phyloP scores from a whole-genome alignment of 2,329 filamentous ascomycete genomes.

The Calonectria ilicicola region DNA sequence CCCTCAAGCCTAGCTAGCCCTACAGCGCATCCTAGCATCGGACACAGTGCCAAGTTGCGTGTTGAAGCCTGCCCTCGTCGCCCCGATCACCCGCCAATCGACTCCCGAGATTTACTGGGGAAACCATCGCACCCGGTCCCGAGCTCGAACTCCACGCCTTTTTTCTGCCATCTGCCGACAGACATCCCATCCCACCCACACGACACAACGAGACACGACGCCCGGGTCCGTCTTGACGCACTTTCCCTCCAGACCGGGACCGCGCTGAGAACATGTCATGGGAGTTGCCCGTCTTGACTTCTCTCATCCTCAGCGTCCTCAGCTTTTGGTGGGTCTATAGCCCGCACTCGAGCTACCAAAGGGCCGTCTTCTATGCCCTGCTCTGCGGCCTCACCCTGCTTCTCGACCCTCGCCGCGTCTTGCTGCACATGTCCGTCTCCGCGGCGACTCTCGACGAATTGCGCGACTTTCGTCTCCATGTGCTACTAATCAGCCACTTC shows the following conservation, averaged over 20 bases:
- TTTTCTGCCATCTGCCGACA: slow-evolving; percentile 46
- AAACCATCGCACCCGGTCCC: slow-evolving; percentile 21
- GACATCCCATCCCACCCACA: slow-evolving; percentile 36
- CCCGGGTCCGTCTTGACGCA: slow-evolving; percentile 38
- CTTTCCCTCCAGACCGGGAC: slow-evolving; percentile 37
- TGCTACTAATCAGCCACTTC: slow-evolving; percentile 60
- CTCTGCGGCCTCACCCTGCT: slow-evolving; percentile 48
- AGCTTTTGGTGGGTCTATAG: slow-evolving; percentile 53
- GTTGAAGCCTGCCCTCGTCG: slow-evolving; percentile 5
- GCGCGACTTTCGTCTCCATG: slow-evolving; percentile 58
- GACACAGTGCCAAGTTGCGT: slow-evolving; percentile 17
- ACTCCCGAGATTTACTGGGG: slow-evolving; percentile 42
- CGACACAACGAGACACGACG: slow-evolving; percentile 33
- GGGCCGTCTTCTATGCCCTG: slow-evolving; percentile 47
- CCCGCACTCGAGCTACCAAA: slow-evolving; percentile 47
- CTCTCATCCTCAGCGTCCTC: slow-evolving; percentile 53
- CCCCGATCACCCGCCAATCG: slow-evolving; percentile 38
- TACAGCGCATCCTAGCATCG: neutral
- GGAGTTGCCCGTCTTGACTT: slow-evolving; percentile 55
- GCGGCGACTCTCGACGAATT: slow-evolving; percentile 46
- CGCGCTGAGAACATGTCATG: slow-evolving; percentile 58
- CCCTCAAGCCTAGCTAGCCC: neutral
- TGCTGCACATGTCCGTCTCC: slow-evolving; percentile 47
- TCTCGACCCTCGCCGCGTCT: slow-evolving; percentile 46
- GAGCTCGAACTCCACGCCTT: slow-evolving; percentile 40